phyloP scores from a whole-genome alignment of 1,284 basidiomycete genomes.

The Pisolithus thermaeus region DNA sequence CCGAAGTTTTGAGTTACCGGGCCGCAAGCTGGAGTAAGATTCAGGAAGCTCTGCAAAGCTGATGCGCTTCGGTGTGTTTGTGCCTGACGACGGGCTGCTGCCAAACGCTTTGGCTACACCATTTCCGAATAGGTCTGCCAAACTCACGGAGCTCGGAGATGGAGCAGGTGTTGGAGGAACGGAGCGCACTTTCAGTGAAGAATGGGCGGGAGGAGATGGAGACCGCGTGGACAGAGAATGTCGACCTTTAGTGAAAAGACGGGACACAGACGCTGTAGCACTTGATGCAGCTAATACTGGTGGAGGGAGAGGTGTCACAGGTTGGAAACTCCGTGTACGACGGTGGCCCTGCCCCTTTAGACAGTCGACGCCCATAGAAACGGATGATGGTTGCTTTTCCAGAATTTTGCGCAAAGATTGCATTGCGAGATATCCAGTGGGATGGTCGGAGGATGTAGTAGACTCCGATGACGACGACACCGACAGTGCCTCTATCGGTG shows the following conservation, averaged over 20 bases:
- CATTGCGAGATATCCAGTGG: constrained; percentile 54
- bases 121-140: constrained; percentile 27
- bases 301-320: constrained; percentile 43
- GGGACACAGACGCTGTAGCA: constrained; percentile 68
- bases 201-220: constrained; percentile 46
- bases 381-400: constrained; percentile 42
- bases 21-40: constrained; percentile 36
- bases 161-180: constrained; percentile 27
- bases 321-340: constrained; percentile 24
- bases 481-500: constrained; percentile 51
- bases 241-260: constrained; percentile 63
- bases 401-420: constrained; percentile 64
- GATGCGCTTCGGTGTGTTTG: constrained; percentile 68
- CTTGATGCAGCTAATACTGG: constrained; percentile 55
- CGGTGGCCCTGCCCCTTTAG: constrained; percentile 10
- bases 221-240: constrained; percentile 55
- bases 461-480: constrained; percentile 37
- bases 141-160: constrained; percentile 26
- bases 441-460: constrained; percentile 38
- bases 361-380: constrained; percentile 15
- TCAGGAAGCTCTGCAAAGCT: constrained; percentile 71
- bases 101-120: constrained; percentile 24
- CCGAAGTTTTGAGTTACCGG: constrained; percentile 21
- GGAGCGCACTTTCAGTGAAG: constrained; percentile 43
- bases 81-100: constrained; percentile 22